phyloP scores from a whole-genome alignment of 1,284 basidiomycete genomes.

The Tranzscheliella williamsii region DNA sequence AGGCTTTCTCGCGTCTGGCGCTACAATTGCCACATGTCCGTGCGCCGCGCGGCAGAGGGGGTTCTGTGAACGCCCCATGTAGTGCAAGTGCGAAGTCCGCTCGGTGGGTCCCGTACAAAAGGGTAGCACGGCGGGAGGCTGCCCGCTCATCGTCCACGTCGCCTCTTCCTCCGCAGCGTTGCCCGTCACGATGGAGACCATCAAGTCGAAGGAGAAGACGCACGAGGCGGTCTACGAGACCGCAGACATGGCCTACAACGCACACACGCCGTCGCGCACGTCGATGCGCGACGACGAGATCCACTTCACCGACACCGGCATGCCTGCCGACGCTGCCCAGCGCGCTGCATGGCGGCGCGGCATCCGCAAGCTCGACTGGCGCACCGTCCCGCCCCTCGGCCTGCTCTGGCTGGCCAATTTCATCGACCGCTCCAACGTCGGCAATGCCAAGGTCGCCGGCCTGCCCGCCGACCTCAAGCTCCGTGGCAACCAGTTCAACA shows the following conservation, averaged over 20 bases:
- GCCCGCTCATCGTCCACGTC: too few species aligned
- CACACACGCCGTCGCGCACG: too few species aligned
- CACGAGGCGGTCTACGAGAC: constrained; percentile 6
- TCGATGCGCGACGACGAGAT: too few species aligned
- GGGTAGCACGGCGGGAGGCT: too few species aligned
- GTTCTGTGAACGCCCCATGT: not conserved
- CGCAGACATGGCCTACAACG: too few species aligned
- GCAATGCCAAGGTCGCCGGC: constrained; percentile 44
- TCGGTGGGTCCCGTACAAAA: too few species aligned
- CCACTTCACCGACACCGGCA: constrained; percentile 3
- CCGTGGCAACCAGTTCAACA: constrained; percentile 35
- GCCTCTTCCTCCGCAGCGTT: not conserved
- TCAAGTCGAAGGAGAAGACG: constrained; percentile 11
- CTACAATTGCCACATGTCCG: too few species aligned
- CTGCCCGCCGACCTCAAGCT: constrained; percentile 29
- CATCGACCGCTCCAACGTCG: constrained; percentile 44
- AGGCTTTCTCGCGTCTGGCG: too few species aligned
- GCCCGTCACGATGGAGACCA: constrained; percentile 7
- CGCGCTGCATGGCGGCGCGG: constrained; percentile 11
- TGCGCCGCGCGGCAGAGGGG: too few species aligned
- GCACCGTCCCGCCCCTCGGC: constrained; percentile 37
- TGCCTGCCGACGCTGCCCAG: constrained; percentile 12
- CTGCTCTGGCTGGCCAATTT: constrained; percentile 38
- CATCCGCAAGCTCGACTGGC: constrained; percentile 41
- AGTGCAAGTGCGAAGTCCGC: too few species aligned